Conservation (phyloP, 768 basidiomycete species). For the Mycena galopus region DNA sequence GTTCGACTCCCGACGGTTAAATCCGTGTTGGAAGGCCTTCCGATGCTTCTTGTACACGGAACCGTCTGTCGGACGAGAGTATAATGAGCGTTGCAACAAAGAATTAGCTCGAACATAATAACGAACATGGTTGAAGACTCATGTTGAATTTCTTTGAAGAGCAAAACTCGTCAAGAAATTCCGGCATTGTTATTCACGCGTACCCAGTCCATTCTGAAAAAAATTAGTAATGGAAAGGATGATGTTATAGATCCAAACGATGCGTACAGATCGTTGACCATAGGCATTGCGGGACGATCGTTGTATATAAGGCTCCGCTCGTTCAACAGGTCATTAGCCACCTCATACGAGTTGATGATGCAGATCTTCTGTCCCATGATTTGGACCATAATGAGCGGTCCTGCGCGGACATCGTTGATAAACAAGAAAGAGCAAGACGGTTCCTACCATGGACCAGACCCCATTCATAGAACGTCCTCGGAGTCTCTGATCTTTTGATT, state of each 20-base stretch:
- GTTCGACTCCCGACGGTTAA: slow-evolving; percentile 31
- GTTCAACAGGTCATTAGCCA: slow-evolving; percentile 54
- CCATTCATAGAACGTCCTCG: too few species aligned
- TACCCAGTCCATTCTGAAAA: slow-evolving; percentile 26
- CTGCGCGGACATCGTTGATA: too few species aligned
- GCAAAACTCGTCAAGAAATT: neutral
- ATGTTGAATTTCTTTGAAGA: slow-evolving; percentile 32
- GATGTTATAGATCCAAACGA: too few species aligned
- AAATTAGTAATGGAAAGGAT: neutral
- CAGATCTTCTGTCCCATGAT: slow-evolving; percentile 54
- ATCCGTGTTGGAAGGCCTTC: slow-evolving; percentile 31
- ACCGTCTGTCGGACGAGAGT: too few species aligned
- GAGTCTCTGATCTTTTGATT: too few species aligned
- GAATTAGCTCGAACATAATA: neutral
- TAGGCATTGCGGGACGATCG: slow-evolving; percentile 45
- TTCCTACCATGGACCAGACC: too few species aligned
- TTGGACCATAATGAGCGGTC: slow-evolving; percentile 36
- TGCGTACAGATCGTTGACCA: slow-evolving; percentile 35
- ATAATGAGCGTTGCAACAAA: too few species aligned
- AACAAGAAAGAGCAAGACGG: too few species aligned
- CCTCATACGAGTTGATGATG: slow-evolving; percentile 45
- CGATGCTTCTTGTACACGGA: slow-evolving; percentile 34
- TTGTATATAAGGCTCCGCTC: slow-evolving; percentile 55
- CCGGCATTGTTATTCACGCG: neutral
- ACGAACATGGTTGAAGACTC: slow-evolving; percentile 31